Conservation (phyloP, 805 yeast genomes). For the Candida khao-thaluensis region DNA sequence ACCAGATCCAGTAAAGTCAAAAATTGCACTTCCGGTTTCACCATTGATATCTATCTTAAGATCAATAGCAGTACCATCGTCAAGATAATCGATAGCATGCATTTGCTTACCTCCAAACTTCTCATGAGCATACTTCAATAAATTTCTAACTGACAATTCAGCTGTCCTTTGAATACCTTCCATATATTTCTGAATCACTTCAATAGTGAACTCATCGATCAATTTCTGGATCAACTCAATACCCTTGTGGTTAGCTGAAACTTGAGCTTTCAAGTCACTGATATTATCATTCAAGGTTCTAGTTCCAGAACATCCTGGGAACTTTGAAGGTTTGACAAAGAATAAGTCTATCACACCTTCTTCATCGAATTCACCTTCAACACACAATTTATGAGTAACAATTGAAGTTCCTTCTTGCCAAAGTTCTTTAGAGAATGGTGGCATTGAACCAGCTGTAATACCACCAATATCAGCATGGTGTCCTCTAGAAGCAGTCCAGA, state of each 20-base stretch:
- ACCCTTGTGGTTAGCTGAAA: slow-evolving; percentile 83
- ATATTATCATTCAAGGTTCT: slow-evolving; percentile 9
- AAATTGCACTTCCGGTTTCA: slow-evolving; percentile 16
- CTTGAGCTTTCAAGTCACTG: slow-evolving; percentile 71
- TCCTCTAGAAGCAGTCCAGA: slow-evolving; percentile 17
- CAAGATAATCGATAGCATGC: slow-evolving; percentile 19
- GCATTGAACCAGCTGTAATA: slow-evolving; percentile 17
- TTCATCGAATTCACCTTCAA: slow-evolving; percentile 15
- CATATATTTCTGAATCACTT: slow-evolving; percentile 69
- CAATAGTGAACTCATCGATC: slow-evolving; percentile 57
- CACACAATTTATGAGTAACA: slow-evolving; percentile 13
- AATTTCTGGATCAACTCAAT: slow-evolving; percentile 57
- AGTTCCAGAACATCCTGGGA: slow-evolving; percentile 18
- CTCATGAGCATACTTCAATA: slow-evolving; percentile 22
- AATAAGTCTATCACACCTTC: slow-evolving; percentile 13
- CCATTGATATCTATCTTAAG: slow-evolving; percentile 15
- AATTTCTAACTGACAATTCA: slow-evolving; percentile 57
- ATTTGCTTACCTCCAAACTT: slow-evolving; percentile 32
- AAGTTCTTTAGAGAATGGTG: slow-evolving; percentile 14
- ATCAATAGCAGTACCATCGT: slow-evolving; percentile 20
- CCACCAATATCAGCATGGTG: slow-evolving; percentile 20
- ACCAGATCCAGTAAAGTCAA: slow-evolving; percentile 22
- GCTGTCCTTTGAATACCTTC: slow-evolving; percentile 81
- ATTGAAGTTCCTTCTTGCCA: slow-evolving; percentile 18
- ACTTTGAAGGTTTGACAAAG: slow-evolving; percentile 17